Percentiles rank a stretch among this genome's conserved stretches.
Conservation (phyloP, 2,329 filamentous ascomycete genomes). For the Bipolaris sorokiniana region DNA sequence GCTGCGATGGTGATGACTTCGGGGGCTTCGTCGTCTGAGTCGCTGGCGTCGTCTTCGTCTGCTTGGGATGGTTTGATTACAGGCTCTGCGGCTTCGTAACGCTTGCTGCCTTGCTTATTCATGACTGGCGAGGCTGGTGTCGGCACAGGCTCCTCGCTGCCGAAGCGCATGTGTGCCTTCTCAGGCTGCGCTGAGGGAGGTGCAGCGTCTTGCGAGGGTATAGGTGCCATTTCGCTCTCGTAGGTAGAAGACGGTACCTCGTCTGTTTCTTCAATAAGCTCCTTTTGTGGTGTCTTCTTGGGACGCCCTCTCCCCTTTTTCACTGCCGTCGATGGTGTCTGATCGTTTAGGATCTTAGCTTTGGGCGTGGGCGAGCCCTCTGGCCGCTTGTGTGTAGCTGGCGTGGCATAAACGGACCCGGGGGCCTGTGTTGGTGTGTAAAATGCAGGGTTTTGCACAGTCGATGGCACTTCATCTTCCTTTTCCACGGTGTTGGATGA, state of each 20-base stretch:
- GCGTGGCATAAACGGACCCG: constrained; percentile 33
- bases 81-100: constrained; percentile 19
- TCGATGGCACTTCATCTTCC: constrained; percentile 19
- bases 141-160: constrained; percentile 41
- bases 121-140: constrained; percentile 4
- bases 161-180: constrained; percentile 43
- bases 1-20: constrained; percentile 45
- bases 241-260: constrained; percentile 40
- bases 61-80: constrained; percentile 8
- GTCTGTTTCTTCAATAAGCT: constrained; percentile 18
- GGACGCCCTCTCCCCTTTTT: constrained; percentile 26
- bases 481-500: constrained; percentile 14
- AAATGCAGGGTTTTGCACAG: constrained; percentile 26
- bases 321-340: constrained; percentile 23
- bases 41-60: constrained; percentile 34
- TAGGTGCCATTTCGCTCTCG: constrained; percentile 31
- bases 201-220: constrained; percentile 25
- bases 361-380: constrained; percentile 37
- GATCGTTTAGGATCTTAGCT: constrained; percentile 13
- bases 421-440: constrained; percentile 31
- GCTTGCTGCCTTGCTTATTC: constrained; percentile 23
- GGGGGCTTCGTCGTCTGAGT: constrained; percentile 50
- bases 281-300: constrained; percentile 20
- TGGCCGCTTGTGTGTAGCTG: constrained; percentile 28
- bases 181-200: constrained; percentile 18